phyloP scores from a whole-genome alignment of 345 rosid genomes.

The Pistacia atlantica region DNA sequence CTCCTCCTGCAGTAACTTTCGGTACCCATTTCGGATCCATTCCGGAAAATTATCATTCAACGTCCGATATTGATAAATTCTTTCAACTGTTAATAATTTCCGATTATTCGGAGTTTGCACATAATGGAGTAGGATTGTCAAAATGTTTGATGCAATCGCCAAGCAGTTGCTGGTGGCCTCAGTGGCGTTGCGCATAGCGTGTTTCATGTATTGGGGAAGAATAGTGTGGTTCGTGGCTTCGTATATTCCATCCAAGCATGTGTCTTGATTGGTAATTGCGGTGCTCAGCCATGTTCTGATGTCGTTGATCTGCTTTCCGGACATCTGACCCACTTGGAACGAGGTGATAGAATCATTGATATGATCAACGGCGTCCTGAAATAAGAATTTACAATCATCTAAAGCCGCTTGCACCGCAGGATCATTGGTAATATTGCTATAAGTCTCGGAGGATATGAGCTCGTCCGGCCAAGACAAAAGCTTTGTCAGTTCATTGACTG shows the following conservation, averaged over 20 bases:
- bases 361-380: slow-evolving; percentile 29
- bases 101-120: slow-evolving; percentile 12
- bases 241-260: slow-evolving; percentile 27
- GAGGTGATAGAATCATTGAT: slow-evolving; percentile 11
- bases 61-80: background rate
- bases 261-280: slow-evolving; percentile 24
- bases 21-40: slow-evolving; percentile 11
- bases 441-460: slow-evolving; percentile 9
- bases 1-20: slow-evolving; percentile 10
- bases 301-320: background rate
- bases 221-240: slow-evolving; percentile 16
- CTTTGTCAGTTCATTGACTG: slow-evolving; percentile 20
- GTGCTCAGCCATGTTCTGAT: slow-evolving; percentile 32
- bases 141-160: slow-evolving; percentile 26
- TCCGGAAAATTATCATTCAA: slow-evolving; percentile 6
- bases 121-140: background rate
- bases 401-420: slow-evolving; percentile 25
- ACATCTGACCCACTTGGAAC: background rate
- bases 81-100: slow-evolving; percentile 12
- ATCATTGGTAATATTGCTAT: slow-evolving; percentile 15
- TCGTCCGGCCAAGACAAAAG: slow-evolving; percentile 15
- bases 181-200: slow-evolving; percentile 32
- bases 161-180: slow-evolving; percentile 34
- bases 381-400: slow-evolving; percentile 26
- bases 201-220: slow-evolving; percentile 8